Conservation (phyloP, 1,139 yeast species). For the Zygosaccharomyces pseudobailii region DNA sequence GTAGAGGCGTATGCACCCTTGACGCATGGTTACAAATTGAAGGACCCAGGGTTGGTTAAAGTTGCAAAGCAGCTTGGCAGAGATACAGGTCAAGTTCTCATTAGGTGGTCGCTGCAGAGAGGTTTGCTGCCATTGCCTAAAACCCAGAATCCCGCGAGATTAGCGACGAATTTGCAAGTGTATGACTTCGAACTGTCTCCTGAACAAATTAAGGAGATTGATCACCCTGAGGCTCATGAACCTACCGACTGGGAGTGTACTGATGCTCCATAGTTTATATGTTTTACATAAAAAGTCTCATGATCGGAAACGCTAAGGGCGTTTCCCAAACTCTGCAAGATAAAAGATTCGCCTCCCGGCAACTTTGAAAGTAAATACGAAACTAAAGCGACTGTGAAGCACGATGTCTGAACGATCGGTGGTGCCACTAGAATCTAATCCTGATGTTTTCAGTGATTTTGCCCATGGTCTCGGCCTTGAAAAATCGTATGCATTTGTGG, state of each 20-base stretch:
- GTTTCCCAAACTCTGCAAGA: background rate
- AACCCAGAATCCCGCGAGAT: constrained; percentile 50
- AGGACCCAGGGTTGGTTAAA: constrained; percentile 44
- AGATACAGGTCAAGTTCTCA: constrained; percentile 40
- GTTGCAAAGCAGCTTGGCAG: constrained; percentile 38
- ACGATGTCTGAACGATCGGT: constrained; percentile 37
- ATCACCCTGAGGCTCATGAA: constrained; percentile 53
- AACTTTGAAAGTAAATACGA: background rate
- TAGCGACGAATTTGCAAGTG: constrained; percentile 44
- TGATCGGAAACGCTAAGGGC: background rate
- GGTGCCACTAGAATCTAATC: constrained; percentile 88
- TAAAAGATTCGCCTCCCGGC: background rate
- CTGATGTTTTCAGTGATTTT: constrained; percentile 72
- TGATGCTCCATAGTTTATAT: constrained; percentile 41
- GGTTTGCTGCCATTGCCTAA: constrained; percentile 74
- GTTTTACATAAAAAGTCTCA: background rate
- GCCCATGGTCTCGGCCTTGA: constrained; percentile 65
- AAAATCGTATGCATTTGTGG: constrained; percentile 60
- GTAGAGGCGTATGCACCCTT: constrained; percentile 72
- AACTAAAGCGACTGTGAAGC: background rate
- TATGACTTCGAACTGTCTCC: constrained; percentile 46
- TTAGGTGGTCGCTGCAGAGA: constrained; percentile 51
- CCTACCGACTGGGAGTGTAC: constrained; percentile 73
- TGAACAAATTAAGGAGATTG: constrained; percentile 43
- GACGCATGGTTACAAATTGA: constrained; percentile 53